Evolutionary conservation across 208 protist genomes (phyloP), one percentile per base, ranked within the genome.

Genomic region (Trichomonas vaginalis): DNA sequence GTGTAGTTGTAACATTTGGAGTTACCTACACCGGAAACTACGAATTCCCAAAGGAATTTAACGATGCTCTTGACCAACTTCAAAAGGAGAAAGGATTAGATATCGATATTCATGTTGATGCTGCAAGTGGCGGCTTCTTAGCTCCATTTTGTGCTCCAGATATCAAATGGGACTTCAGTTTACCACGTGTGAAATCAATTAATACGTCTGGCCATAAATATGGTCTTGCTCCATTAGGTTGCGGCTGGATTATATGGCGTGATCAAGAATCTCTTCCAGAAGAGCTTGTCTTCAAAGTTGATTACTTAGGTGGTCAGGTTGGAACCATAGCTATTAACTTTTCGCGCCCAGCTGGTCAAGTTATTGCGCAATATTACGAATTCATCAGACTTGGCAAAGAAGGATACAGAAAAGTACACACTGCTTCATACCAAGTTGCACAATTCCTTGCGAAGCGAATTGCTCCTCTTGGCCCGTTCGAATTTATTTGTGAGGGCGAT

Each of bases 161-260:
- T 62, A 10, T 95, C 15, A 21, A 87, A 23, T 96, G 95, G 95
- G 95, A 96, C 70, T 96, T 96, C 56, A 23, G 95, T 27, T 21
- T 96, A 8, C 6, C 8, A 45, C 10, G 80, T 6, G 95, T 96
- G 4, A 32, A 46, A 42, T 95, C 82, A 40, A 96, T 96, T n/a
- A 96, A 96, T 96, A 48, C 47, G 9, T 96, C 95, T 46, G 95
- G 95, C 12, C 95, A 96, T 80, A 96, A 96, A 80, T 96, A 95
- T n/a, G 95, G 95, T 27, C 92, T 96, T 82, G 95, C 40, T 40
- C 23, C 10, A 35, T 61, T 49, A 17, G 95, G 95, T 8, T 61
- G 48, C 40, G 95, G 95, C 39, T 80, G 37, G 49, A 42, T 56
- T 86, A 96, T 96, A 3, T 96, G 51, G 39, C 62, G 95, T 27